phyloP scores from a whole-genome alignment of 371 early-diverging fungal species.

The Mucor piriformis region DNA sequence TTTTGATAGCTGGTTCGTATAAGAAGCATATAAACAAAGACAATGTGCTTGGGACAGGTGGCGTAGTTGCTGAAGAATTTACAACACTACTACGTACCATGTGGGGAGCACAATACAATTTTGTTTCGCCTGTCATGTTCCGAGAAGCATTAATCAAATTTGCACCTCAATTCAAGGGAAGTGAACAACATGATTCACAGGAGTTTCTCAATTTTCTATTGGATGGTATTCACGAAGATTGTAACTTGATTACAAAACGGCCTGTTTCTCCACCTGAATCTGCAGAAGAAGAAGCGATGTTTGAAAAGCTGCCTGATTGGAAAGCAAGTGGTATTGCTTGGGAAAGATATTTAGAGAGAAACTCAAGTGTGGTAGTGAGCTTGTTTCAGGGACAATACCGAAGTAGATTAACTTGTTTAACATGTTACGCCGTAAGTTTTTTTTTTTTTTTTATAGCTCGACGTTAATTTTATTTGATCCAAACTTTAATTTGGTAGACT shows the following conservation, averaged over 20 bases:
- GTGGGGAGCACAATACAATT: slow-evolving; percentile 67
- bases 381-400: slow-evolving; percentile 89
- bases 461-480: not conserved
- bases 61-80: slow-evolving; percentile 73
- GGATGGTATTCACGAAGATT: slow-evolving; percentile 80
- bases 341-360: slow-evolving; percentile 74
- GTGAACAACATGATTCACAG: slow-evolving; percentile 82
- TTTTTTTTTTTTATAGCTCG: too few species aligned
- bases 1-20: slow-evolving; percentile 60
- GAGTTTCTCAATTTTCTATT: slow-evolving; percentile 75
- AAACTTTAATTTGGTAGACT: slow-evolving; percentile 46
- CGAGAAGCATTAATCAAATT: slow-evolving; percentile 62
- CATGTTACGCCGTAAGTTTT: slow-evolving; percentile 58
- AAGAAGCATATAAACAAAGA: slow-evolving; percentile 69
- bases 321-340: slow-evolving; percentile 74
- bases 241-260: slow-evolving; percentile 46
- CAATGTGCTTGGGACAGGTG: slow-evolving; percentile 85
- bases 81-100: slow-evolving; percentile 67
- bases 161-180: slow-evolving; percentile 67
- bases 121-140: slow-evolving; percentile 52
- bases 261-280: slow-evolving; percentile 34
- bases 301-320: slow-evolving; percentile 52
- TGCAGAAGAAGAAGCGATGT: slow-evolving; percentile 40
- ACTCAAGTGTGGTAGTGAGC: slow-evolving; percentile 90
- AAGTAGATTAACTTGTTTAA: slow-evolving; percentile 79